Base-by-base conservation (phyloP, 805 yeast genomes). In the Hanseniaspora guilliermondii region DNA sequence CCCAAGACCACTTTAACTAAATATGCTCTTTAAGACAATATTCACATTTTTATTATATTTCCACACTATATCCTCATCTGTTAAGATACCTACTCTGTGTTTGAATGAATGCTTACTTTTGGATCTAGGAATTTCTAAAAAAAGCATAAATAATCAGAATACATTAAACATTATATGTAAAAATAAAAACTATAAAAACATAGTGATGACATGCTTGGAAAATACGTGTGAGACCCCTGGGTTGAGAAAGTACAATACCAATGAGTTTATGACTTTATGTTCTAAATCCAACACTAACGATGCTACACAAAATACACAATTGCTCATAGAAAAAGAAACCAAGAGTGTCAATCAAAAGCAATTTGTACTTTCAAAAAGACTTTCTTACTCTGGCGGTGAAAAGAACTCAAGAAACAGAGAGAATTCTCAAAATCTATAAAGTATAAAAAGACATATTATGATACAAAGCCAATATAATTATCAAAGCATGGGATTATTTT, bases 201-300 rank as follows among this genome's bases (percentile, higher is more conserved):
- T 11, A 7, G 9, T 52, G n/a, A 4, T 52, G 17, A 16, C 35
- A 16, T 52, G 55, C 12, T 44, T 52, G n/a, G 44, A 36, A 19
- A 36, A 52, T 9, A 36, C 27, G 5, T 52, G 55, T 33, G 55
- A 52, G 32, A 52, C 55, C 2, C 55, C 55, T 8, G 47, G 55
- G 6, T 44, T 52, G 16, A 37, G 21, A 25, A 52, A 22, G 37
- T 22, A 24, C 33, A 44, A 44, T 22, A 37, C 35, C 9, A n/a
- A 42, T 2, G 38, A 32, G 27, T 50, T 50, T 36, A 3, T 21
- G 19, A 33, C 16, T 5, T 6, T 30, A 3, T 52, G 49, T 19
- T 32, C 35, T 12, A 21, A 32, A 2, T 21, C 25, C 16, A 11
- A 30, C 22, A 33, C 22, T 17, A 25, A 6, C 4, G 22, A 49